Evolutionary conservation across 257 asterid species (phyloP), one percentile per base, ranked within the genome.

Genomic region (Jacaranda mimosifolia): DNA sequence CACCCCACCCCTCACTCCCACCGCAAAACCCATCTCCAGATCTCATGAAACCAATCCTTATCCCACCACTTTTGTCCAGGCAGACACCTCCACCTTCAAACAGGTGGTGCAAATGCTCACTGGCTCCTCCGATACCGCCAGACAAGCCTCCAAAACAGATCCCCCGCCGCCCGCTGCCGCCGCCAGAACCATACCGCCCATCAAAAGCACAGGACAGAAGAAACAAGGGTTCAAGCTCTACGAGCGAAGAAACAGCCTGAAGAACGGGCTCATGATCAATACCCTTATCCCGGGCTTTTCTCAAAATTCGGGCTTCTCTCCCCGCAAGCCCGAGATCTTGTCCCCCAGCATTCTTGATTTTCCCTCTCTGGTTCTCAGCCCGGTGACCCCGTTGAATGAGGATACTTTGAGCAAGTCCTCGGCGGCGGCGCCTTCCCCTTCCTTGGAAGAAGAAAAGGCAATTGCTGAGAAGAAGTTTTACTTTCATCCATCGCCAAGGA

Each of bases 331-430:
- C 42, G 97, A 91, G 91, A 87, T 90, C 70, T 57, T 92, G 71
- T 94, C 98, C 0, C 98, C 98, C 0, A 92, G 97, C 82, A 89
- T 94, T 67, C 98, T 94, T n/a, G 95, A 92, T 85, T 92, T 94
- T 17, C 98, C 96, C 63, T 73, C 98, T 2, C 91, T 94, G 76
- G 91, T 78, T 32, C 92, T 94, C 60, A 91, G 98, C 83, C 97
- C 97, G 0, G 85, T 79, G 40, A 94, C 98, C 68, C 98, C 98
- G 45, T 67, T 91, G 88, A 90, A 80, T 5, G 96, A 75, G 68
- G 96, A 91, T n/a, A 42, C 66, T 3, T 52, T 83, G 72, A 72
- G 76, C 60, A 85, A 74, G n/a, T 79, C 89, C 0, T 77, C 92
- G 66, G 80, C 81, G 9, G 58, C 79, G 80, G 62, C 78, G 72